Conservation (phyloP, 805 yeast genomes). For the Candida verbasci region DNA sequence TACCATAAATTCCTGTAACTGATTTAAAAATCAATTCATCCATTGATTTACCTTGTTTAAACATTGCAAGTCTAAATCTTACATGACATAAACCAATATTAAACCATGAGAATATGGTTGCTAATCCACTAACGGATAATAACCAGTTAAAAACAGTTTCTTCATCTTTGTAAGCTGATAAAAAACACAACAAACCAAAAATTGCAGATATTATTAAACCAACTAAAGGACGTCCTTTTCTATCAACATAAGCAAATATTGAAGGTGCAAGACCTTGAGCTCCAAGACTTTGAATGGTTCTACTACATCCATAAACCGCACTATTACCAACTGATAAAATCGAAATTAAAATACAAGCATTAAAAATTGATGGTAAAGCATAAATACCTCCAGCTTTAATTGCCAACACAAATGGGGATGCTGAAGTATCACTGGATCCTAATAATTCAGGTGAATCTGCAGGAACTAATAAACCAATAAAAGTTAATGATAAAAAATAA, state of each 20-base stretch:
- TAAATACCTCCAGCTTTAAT: slow-evolving; percentile 56
- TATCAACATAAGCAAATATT: slow-evolving; percentile 35
- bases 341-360: slow-evolving; percentile 68
- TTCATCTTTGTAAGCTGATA: slow-evolving; percentile 29
- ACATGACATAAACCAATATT: slow-evolving; percentile 38
- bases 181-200: slow-evolving; percentile 38
- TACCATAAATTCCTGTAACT: slow-evolving; percentile 34
- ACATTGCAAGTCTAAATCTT: slow-evolving; percentile 37
- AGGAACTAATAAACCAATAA: slow-evolving; percentile 45
- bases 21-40: slow-evolving; percentile 34
- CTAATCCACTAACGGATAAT: slow-evolving; percentile 36
- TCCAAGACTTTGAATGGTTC: slow-evolving; percentile 65
- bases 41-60: slow-evolving; percentile 26
- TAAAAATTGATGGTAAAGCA: slow-evolving; percentile 68
- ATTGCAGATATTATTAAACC: slow-evolving; percentile 28
- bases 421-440: slow-evolving; percentile 50
- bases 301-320: slow-evolving; percentile 67
- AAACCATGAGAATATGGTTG: slow-evolving; percentile 39
- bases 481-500: slow-evolving; percentile 29
- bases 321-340: slow-evolving; percentile 77
- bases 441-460: slow-evolving; percentile 44
- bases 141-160: slow-evolving; percentile 36
- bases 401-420: slow-evolving; percentile 77
- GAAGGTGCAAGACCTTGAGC: slow-evolving; percentile 69
- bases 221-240: slow-evolving; percentile 38